A percentile compares a stretch with the other conserved stretches of the same genome.
Conservation (phyloP, 164 flowering plant genomes). For the Annona cherimola region DNA sequence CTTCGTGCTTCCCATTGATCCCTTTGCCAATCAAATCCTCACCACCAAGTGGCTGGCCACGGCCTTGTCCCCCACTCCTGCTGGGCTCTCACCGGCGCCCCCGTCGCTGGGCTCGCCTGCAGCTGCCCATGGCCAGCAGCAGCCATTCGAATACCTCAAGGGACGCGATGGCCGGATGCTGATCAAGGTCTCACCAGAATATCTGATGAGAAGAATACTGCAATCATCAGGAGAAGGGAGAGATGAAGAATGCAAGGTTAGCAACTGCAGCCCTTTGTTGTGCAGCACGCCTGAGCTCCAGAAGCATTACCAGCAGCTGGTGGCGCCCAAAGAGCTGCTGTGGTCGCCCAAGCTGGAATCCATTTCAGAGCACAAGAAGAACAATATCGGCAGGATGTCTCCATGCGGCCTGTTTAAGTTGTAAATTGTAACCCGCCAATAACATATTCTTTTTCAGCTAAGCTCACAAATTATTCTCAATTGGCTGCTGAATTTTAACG, state of each 20-base stretch:
- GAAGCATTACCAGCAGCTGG: conserved; percentile 69
- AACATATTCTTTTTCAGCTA: too few relatives aligned
- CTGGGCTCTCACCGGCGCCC: too few relatives aligned
- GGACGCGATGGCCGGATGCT: conserved; percentile 47
- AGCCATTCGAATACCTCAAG: conserved; percentile 61
- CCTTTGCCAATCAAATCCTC: conserved; percentile 35
- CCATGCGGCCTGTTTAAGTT: conserved; percentile 59
- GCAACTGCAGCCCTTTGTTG: conserved; percentile 19
- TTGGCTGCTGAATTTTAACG: too few relatives aligned
- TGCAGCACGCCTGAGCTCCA: conserved; percentile 91
- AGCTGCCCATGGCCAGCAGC: conserved; percentile 17
- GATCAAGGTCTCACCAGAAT: conserved; percentile 75
- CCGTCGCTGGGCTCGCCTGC: conserved; percentile 21
- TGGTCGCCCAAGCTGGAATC: conserved; percentile 95
- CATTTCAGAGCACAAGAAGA: conserved; percentile 45
- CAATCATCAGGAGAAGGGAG: conserved; percentile 1
- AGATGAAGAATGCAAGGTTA: neutral
- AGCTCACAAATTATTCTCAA: too few relatives aligned
- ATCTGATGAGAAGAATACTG: conserved; percentile 36
- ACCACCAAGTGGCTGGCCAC: conserved; percentile 43
- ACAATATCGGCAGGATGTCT: conserved; percentile 43
- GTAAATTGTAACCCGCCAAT: too few relatives aligned
- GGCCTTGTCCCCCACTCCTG: conserved; percentile 22
- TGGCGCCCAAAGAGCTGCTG: conserved; percentile 51
- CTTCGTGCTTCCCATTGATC: conserved; percentile 76